Percentiles rank a stretch among this genome's conserved stretches.
phyloP scores from a whole-genome alignment of 768 basidiomycete species.

The Amanita pseudoporphyria region DNA sequence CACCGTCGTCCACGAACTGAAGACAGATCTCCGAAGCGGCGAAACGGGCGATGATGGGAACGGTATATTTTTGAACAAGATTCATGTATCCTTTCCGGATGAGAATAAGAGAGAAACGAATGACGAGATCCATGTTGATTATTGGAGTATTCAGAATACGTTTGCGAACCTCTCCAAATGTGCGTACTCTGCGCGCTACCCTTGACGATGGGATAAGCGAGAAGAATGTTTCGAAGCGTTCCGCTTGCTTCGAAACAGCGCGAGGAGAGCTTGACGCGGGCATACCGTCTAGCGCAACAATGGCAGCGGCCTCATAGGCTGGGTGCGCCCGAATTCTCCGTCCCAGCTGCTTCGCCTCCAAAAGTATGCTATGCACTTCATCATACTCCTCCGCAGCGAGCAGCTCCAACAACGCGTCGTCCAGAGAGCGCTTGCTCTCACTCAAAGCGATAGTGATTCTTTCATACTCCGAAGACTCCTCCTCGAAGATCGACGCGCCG shows the following conservation, averaged over 20 bases:
- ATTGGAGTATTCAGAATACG: slow-evolving; percentile 16
- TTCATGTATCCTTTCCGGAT: slow-evolving; percentile 29
- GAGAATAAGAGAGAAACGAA: slow-evolving; percentile 23
- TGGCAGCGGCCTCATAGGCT: slow-evolving; percentile 21
- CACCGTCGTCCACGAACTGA: slow-evolving; percentile 31
- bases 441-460: slow-evolving; percentile 6
- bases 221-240: slow-evolving; percentile 12
- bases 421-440: slow-evolving; percentile 9
- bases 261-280: background rate
- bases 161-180: slow-evolving; percentile 15
- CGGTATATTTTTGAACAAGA: slow-evolving; percentile 13
- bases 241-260: background rate
- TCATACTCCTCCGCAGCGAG: slow-evolving; percentile 14
- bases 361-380: slow-evolving; percentile 21
- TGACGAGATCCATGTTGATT: slow-evolving; percentile 20
- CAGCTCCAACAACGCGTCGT: slow-evolving; percentile 15
- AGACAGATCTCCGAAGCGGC: slow-evolving; percentile 22
- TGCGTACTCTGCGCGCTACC: slow-evolving; percentile 1
- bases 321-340: slow-evolving; percentile 20
- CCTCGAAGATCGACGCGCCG: slow-evolving; percentile 26
- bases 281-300: slow-evolving; percentile 12
- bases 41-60: slow-evolving; percentile 36
- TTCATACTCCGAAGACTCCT: slow-evolving; percentile 19
- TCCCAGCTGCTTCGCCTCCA: slow-evolving; percentile 22
- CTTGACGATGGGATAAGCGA: slow-evolving; percentile 10